Base-by-base conservation (phyloP, 2,329 filamentous ascomycete species). In the Curvularia hawaiiensis region DNA sequence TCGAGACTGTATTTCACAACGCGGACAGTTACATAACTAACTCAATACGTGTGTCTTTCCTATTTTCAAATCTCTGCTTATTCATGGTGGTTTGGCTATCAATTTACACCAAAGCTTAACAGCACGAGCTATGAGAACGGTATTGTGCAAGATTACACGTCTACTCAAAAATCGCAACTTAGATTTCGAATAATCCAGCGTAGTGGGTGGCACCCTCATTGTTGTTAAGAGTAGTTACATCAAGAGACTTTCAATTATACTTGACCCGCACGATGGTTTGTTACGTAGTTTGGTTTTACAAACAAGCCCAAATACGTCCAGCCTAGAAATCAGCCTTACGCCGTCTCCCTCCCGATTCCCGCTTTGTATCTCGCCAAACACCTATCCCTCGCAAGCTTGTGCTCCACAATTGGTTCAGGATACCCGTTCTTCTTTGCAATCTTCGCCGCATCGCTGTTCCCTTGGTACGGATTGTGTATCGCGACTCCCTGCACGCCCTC, bases 391-490 rank as follows among this genome's bases (percentile, higher is more conserved):
- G 84, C 84, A 12, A 79, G 80, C 68, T 88, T 89, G 74, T 96
- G 92, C 40, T 89, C 84, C 1, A 96, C 90, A 62, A 94, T 88
- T 9, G 85, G 85, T 73, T 81, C 79, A 0, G 92, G 91, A 72
- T 97, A 96, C 0, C 89, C 89, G 8, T 79, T 82, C 76, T 84
- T 88, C 77, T 83, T 83, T 8, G 87, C 90, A 61, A 83, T 75
- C 10, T 77, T 76, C 1, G 75, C 84, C 0, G 82, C 87, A 40
- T 67, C 59, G 0, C 67, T 70, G 1, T 89, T 88, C 47, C 88
- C 83, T 2, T 80, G 84, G 73, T 93, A 94, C 0, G 92, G 92
- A 63, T 93, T 91, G 73, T 96, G 92, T 4, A 97, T 85, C 9
- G 87, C 89, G 61, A 87, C 88, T 0, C 85, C 88, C 66, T 84